These are phyloP conservation scores for Emergomyces africanus DNA, from an alignment of 2,329 filamentous ascomycete genomes.

Conservation along the genomic window DNA sequence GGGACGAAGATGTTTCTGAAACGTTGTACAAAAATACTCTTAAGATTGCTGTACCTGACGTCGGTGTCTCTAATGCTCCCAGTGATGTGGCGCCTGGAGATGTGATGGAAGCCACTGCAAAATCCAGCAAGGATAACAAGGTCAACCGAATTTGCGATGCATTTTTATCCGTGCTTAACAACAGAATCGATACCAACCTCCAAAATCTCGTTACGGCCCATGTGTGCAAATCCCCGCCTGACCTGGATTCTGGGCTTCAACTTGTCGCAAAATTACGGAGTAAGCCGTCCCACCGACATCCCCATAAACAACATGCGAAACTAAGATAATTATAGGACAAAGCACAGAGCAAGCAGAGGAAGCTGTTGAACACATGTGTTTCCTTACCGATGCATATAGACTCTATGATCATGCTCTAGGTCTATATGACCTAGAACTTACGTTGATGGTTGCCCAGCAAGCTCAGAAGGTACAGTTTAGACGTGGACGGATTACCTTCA, in stretches of 20 bases:
- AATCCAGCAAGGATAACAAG: slow-evolving; percentile 40
- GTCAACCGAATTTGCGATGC: slow-evolving; percentile 83
- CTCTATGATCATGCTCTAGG: slow-evolving; percentile 85
- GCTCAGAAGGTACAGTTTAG: slow-evolving; percentile 55
- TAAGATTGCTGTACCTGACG: slow-evolving; percentile 25
- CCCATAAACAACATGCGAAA: neutral
- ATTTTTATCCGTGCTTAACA: slow-evolving; percentile 55
- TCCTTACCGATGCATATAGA: slow-evolving; percentile 83
- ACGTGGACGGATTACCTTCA: neutral
- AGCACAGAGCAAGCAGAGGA: slow-evolving; percentile 64
- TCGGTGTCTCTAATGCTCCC: slow-evolving; percentile 10
- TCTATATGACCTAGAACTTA: slow-evolving; percentile 81
- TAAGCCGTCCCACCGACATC: slow-evolving; percentile 13
- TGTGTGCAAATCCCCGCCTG: slow-evolving; percentile 84
- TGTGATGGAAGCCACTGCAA: neutral
- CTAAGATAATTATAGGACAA: slow-evolving; percentile 33
- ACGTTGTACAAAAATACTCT: slow-evolving; percentile 89
- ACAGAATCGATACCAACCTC: slow-evolving; percentile 51
- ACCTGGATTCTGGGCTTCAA: slow-evolving; percentile 68
- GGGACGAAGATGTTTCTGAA: slow-evolving; percentile 83
- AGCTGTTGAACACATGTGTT: slow-evolving; percentile 94
- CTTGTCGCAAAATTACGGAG: slow-evolving; percentile 61
- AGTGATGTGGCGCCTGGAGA: neutral
- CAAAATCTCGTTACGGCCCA: slow-evolving; percentile 93
- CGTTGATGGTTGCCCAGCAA: slow-evolving; percentile 84